Evolutionary conservation across 495 filamentous ascomycete genomes (phyloP).

Genomic region (Penicillium ochrochloron): DNA sequence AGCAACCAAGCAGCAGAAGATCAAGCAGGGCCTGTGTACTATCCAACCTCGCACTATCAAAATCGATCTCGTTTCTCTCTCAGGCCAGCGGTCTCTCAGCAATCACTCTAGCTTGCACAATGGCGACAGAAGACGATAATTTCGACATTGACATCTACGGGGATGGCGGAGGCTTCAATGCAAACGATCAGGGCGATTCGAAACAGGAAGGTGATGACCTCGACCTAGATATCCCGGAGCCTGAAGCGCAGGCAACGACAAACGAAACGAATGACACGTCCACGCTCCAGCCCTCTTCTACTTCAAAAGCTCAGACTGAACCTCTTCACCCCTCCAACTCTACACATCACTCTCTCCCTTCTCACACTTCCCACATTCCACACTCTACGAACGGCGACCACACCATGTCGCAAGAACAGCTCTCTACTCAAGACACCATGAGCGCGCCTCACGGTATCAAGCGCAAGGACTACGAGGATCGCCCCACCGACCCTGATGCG

Average conservation of each 20-base stretch:
- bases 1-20: slow-evolving; percentile 30
- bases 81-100: slow-evolving; percentile 17
- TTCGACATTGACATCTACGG: slow-evolving; percentile 99
- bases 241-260: slow-evolving; percentile 10
- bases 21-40: slow-evolving; percentile 43
- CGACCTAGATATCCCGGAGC: slow-evolving; percentile 44
- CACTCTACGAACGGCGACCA: slow-evolving; percentile 29
- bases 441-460: slow-evolving; percentile 69
- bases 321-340: not conserved
- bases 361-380: not conserved
- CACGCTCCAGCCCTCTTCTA: not conserved
- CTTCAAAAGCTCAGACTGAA: slow-evolving; percentile 11
- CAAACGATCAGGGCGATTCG: slow-evolving; percentile 53
- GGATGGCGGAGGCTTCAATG: slow-evolving; percentile 63
- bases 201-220: slow-evolving; percentile 55
- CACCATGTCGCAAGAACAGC: slow-evolving; percentile 22
- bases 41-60: slow-evolving; percentile 37
- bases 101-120: slow-evolving; percentile 46
- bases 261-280: not conserved
- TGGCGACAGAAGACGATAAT: slow-evolving; percentile 84
- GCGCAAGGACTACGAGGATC: slow-evolving; percentile 76
- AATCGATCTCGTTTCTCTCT: slow-evolving; percentile 30
- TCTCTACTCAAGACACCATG: slow-evolving; percentile 24
- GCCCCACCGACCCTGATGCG: slow-evolving; percentile 78
- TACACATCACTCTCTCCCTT: not conserved